Base-by-base conservation (phyloP, 164 flowering plant species). In the Annona squamosa region DNA sequence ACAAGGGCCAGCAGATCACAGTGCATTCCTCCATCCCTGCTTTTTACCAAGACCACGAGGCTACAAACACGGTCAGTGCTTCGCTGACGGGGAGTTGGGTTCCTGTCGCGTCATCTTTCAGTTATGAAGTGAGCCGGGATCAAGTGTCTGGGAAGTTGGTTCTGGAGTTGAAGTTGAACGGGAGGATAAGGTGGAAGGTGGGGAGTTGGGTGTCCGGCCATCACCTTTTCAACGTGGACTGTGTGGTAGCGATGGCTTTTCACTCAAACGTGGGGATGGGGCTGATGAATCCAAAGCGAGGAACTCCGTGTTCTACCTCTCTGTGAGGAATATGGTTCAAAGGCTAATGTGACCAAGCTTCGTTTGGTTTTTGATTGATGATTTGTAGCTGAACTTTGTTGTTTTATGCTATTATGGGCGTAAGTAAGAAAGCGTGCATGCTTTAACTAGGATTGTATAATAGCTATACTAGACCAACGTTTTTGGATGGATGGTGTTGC, bases 121-220 rank as follows among this genome's bases (percentile, higher is more conserved):
- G 85, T 10, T 82, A 85, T 65, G 87, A 87, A 71, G 82, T 90
- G 63, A 77, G 76, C 1, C 84, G 85, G 0, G 90, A 89, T 71
- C 89, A 83, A 78, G 71, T 76, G 2, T 74, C 75, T 0, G 95
- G 92, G 7, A 85, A 75, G 72, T 67, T 90, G 13, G 75, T 78
- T 4, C 62, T 90, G 65, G 79, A 47, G 16, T 18, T 90, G 37
- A 87, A 85, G 79, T 66, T 84, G 44, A 80, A 79, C 42, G 95
- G 95, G 3, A 71, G 76, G 81, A 66, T 90, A 0, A 68, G 91
- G 52, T 90, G 95, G 95, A 90, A 85, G 76, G 86, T 90, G 4
- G 91, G 92, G 46, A 83, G 84, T 18, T 90, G 89, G 91, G 88
- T 86, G 46, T 90, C 95, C 3, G 81, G 90, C 1, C 72, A 71